Evolutionary conservation across 352 stramenopile species (phyloP).

Genomic region (Phytopythium kandeliae): DNA sequence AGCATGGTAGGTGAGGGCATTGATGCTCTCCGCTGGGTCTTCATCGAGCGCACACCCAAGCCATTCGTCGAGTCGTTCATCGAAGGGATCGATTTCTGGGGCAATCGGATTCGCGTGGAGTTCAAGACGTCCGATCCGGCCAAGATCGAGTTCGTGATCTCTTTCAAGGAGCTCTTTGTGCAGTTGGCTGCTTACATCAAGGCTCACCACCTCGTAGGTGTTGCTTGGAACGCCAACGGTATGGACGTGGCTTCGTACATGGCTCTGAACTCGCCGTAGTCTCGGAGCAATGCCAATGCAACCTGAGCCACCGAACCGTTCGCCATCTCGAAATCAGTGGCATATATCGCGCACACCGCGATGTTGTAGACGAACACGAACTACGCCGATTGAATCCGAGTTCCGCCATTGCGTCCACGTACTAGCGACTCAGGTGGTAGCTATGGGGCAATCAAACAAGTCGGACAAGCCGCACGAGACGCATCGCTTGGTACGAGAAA

Average conservation of each 20-base stretch:
- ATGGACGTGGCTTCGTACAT: slow-evolving; percentile 47
- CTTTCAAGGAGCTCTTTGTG: slow-evolving; percentile 89
- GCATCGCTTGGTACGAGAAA: no score
- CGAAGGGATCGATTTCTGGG: slow-evolving; percentile 94
- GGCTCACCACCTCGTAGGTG: slow-evolving; percentile 91
- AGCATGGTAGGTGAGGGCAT: slow-evolving; percentile 88
- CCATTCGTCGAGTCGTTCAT: slow-evolving; percentile 95
- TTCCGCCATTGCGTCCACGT: no score
- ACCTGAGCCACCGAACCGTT: no score
- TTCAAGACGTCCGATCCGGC: slow-evolving; percentile 91
- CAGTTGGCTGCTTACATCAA: slow-evolving; percentile 95
- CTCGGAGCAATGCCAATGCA: no score
- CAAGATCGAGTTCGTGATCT: slow-evolving; percentile 93
- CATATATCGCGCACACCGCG: no score
- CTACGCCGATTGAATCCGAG: no score
- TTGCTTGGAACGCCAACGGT: slow-evolving; percentile 92
- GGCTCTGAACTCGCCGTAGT: no score
- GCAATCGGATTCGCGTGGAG: slow-evolving; percentile 97
- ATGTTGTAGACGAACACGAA: no score
- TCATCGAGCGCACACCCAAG: slow-evolving; percentile 82
- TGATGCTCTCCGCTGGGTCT: slow-evolving; percentile 78
- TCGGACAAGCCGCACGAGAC: no score
- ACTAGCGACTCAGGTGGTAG: no score
- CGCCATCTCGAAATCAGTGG: no score
- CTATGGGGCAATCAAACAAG: no score